These are phyloP conservation scores for Blastobotrys arbuscula DNA, from an alignment of 1,139 yeast species.

Conservation along the genomic window DNA sequence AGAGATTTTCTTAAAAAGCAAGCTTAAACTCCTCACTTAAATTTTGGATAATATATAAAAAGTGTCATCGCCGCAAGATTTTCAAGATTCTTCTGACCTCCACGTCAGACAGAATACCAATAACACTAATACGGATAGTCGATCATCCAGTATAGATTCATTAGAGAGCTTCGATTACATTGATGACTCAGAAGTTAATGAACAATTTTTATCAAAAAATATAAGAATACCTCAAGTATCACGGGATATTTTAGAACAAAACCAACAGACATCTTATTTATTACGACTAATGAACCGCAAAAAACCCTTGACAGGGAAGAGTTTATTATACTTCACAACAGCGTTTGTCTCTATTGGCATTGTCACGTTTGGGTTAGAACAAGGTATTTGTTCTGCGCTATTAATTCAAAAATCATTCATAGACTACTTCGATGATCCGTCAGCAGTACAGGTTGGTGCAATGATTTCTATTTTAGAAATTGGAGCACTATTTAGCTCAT, in stretches of 20 bases:
- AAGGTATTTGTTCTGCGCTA: constrained; percentile 85
- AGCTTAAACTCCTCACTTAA: neutral
- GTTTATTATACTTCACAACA: constrained; percentile 60
- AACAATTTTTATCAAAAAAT: neutral
- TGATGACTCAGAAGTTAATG: constrained; percentile 16
- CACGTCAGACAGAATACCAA: neutral
- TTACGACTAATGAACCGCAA: neutral
- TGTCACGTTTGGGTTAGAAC: constrained; percentile 83
- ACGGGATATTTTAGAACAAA: neutral
- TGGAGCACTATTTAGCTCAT: constrained; percentile 77
- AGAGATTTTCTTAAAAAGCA: neutral
- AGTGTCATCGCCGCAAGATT: constrained; percentile 1
- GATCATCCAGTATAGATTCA: neutral
- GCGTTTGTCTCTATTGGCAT: constrained; percentile 81
- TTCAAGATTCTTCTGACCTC: neutral
- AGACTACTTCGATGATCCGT: constrained; percentile 64
- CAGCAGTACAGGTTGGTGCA: constrained; percentile 63
- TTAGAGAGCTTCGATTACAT: constrained; percentile 18
- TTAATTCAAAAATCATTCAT: constrained; percentile 66
- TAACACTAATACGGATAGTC: neutral
- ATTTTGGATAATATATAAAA: neutral
- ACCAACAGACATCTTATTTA: neutral
- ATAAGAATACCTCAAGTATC: neutral
- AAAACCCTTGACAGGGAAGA: constrained; percentile 32
- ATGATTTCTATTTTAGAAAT: constrained; percentile 81